Evolutionary conservation across 2,329 filamentous ascomycete genomes (phyloP).

Genomic region (Colletotrichum tabaci): DNA sequence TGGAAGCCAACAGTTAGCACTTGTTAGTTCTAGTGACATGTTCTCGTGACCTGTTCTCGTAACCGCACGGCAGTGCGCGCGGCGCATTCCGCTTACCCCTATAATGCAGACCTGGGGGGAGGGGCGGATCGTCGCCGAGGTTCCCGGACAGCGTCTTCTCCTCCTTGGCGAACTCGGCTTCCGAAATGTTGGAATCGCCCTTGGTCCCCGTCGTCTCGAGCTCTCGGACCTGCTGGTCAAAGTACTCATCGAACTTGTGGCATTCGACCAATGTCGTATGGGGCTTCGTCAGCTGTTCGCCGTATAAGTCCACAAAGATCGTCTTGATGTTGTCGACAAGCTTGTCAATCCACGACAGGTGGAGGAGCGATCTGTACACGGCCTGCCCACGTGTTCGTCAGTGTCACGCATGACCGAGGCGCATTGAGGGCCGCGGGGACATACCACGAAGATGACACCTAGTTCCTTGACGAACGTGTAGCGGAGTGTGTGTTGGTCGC

Average conservation of each 20-base stretch:
- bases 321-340: constrained; percentile 95
- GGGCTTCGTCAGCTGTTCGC: constrained; percentile 85
- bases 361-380: constrained; percentile 95
- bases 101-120: constrained; percentile 41
- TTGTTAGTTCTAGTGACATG: background rate
- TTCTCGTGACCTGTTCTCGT: background rate
- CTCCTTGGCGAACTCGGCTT: constrained; percentile 50
- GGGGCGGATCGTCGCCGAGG: constrained; percentile 56
- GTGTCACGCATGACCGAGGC: constrained; percentile 19
- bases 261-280: constrained; percentile 86
- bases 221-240: constrained; percentile 91
- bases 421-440: background rate
- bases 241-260: constrained; percentile 88
- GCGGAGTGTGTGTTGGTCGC: constrained; percentile 94
- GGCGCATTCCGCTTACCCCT: constrained; percentile 36
- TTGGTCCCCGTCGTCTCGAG: constrained; percentile 73
- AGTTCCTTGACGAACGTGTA: constrained; percentile 95
- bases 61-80: background rate
- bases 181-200: constrained; percentile 46
- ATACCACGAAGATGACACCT: constrained; percentile 92
- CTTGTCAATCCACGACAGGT: constrained; percentile 97
- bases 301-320: constrained; percentile 92
- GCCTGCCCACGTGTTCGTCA: constrained; percentile 69
- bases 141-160: constrained; percentile 54
- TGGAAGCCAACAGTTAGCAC: constrained; percentile 9